Evolutionary conservation across 2,329 filamentous ascomycete species (phyloP).

Genomic region (Blastomyces emzantsi): DNA sequence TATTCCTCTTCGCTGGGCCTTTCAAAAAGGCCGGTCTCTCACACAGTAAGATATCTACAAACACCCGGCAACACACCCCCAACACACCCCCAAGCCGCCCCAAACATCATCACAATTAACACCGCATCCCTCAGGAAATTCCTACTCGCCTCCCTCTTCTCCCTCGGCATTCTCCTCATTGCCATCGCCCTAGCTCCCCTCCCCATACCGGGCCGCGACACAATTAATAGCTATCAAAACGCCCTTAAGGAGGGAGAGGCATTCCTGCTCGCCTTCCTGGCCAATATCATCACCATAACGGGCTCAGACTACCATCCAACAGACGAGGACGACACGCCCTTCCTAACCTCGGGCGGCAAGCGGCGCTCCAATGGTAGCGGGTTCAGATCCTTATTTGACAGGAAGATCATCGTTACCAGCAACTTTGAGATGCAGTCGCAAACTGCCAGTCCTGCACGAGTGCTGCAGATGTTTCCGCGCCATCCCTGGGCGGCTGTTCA

Average conservation of each 20-base stretch:
- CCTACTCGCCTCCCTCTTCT: constrained; percentile 29
- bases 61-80: too few species aligned
- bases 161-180: constrained; percentile 35
- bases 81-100: background rate
- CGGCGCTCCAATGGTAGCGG: background rate
- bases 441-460: background rate
- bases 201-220: constrained; percentile 30
- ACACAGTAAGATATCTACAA: background rate
- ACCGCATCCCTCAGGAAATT: constrained; percentile 19
- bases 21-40: background rate
- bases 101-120: background rate
- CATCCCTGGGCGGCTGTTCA: background rate
- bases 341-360: background rate
- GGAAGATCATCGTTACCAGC: constrained; percentile 6
- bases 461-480: constrained; percentile 6
- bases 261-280: constrained; percentile 26
- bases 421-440: constrained; percentile 6
- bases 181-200: constrained; percentile 34
- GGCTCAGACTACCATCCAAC: constrained; percentile 11
- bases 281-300: constrained; percentile 33
- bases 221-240: constrained; percentile 30
- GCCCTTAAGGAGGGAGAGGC: constrained; percentile 35
- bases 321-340: background rate
- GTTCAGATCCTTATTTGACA: background rate
- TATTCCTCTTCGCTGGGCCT: constrained; percentile 25